Evolutionary conservation across 192 early-diverging fungal genomes (phyloP), one percentile per base, ranked within the genome.

Genomic region (Gryganskiella cystojenkinii): DNA sequence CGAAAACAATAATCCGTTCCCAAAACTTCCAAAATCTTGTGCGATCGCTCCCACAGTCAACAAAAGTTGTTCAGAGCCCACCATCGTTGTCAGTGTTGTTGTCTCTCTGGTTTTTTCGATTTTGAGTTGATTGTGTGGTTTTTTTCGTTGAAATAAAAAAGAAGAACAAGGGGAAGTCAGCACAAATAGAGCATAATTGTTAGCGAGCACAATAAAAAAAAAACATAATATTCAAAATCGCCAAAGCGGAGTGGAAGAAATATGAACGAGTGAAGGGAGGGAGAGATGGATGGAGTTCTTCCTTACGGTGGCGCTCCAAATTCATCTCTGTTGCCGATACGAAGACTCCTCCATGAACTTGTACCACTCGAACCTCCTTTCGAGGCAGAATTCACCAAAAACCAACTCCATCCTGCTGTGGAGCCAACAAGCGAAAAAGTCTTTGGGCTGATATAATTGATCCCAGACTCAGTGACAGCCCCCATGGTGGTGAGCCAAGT

Each of bases 41-140:
- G 67, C 74, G 46, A 78, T 78, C 2, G 66, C 67, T 57, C 74
- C 74, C 24, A 64, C 67, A 3, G 74, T 78, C 65, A 68, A n/a
- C n/a, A n/a, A 59, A 2, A 78, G 55, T 20, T 55, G 61, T 44
- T 68, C 74, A 58, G 71, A 78, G 74, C 74, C 74, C 74, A 28
- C 31, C 19, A 60, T n/a, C 19, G 56, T 53, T 13, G 37, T 40
- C 13, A 9, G 5, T 40, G 5, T 40, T 40, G 5, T 40, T 40
- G 5, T 40, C 13, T 40, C 13, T 40, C 13, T 40, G 5, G 5
- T 40, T 40, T 40, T 40, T 40, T 40, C 37, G 13, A 40, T 40
- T n/a, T n/a, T n/a, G n/a, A n/a, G n/a, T n/a, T n/a, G n/a, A n/a
- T n/a, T n/a, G n/a, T n/a, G n/a, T n/a, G n/a, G n/a, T n/a, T n/a